Percentiles rank a stretch among this genome's conserved stretches.
Evolutionary conservation across 2,329 filamentous ascomycete species (phyloP).

Genomic region (Pseudogymnoascus sp.): DNA sequence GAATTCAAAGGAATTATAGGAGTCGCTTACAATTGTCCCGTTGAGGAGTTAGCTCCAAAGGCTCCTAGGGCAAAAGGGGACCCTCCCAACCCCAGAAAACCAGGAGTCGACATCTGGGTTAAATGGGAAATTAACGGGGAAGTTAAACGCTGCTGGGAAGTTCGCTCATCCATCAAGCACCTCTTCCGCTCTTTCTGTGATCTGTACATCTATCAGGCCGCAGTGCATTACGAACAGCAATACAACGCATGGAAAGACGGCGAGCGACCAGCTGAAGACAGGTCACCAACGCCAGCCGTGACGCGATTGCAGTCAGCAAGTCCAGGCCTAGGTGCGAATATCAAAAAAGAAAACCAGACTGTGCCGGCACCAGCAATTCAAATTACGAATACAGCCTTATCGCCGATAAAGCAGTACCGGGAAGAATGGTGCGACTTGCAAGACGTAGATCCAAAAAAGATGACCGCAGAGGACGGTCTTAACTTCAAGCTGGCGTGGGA

Average conservation of each 20-base stretch:
- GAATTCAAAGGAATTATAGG: slow-evolving; percentile 6
- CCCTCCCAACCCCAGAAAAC: not conserved
- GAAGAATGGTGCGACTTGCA: not conserved
- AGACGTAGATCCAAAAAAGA: not conserved
- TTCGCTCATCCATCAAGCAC: slow-evolving; percentile 11
- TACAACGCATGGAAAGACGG: not conserved
- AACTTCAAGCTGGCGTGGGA: not conserved
- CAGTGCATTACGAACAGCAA: not conserved
- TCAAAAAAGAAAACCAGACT: not conserved
- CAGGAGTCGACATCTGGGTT: not conserved
- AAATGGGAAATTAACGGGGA: slow-evolving; percentile 10
- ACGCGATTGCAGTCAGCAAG: too few species aligned
- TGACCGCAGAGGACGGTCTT: not conserved
- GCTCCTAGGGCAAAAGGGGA: too few species aligned
- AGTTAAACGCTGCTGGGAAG: not conserved
- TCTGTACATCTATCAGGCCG: slow-evolving; percentile 7
- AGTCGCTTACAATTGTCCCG: not conserved
- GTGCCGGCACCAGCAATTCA: too few species aligned
- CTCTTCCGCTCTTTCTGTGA: slow-evolving; percentile 1
- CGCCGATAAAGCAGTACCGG: not conserved
- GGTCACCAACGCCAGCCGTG: not conserved
- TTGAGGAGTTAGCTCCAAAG: slow-evolving; percentile 4
- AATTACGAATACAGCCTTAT: too few species aligned
- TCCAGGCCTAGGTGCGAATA: too few species aligned
- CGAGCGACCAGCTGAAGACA: slow-evolving; percentile 1